Evolutionary conservation across 2,329 filamentous ascomycete species (phyloP).

Genomic region (Alternaria longipes): DNA sequence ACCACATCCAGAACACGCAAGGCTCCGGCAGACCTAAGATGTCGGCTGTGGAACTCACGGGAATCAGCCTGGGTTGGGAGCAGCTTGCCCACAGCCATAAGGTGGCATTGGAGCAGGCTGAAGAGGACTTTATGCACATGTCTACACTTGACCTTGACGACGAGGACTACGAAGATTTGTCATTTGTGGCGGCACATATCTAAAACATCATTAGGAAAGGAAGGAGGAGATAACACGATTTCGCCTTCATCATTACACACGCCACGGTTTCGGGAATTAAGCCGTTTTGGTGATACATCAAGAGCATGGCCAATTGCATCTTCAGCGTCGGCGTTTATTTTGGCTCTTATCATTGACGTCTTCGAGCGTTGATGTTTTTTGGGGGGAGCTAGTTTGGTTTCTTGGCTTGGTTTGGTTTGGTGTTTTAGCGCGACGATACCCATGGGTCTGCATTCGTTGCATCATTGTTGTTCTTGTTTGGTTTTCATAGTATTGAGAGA

Average conservation of each 20-base stretch:
- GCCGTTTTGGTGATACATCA: background rate
- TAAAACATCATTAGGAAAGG: background rate
- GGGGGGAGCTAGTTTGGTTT: background rate
- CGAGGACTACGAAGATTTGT: slow-evolving; percentile 15
- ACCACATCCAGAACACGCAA: slow-evolving; percentile 9
- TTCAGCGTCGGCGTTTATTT: background rate
- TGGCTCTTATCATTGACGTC: background rate
- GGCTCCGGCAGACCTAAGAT: slow-evolving; percentile 15
- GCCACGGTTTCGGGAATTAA: background rate
- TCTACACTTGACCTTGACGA: slow-evolving; percentile 11
- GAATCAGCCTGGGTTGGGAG: slow-evolving; percentile 17
- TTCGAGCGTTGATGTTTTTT: background rate
- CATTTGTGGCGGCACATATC: background rate
- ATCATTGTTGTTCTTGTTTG: slow-evolving; percentile 3
- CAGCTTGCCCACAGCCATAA: slow-evolving; percentile 13
- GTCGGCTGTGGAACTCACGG: slow-evolving; percentile 16
- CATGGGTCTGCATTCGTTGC: slow-evolving; percentile 13
- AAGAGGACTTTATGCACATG: slow-evolving; percentile 17
- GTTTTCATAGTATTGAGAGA: background rate
- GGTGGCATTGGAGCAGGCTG: slow-evolving; percentile 16
- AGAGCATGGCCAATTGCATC: background rate
- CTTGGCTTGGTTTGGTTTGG: slow-evolving; percentile 1
- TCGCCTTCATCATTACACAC: background rate
- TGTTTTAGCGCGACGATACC: slow-evolving; percentile 10
- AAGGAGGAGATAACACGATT: background rate